phyloP scores from a whole-genome alignment of 176 grass and related monocot genomes.

The Eleusine coracana region DNA sequence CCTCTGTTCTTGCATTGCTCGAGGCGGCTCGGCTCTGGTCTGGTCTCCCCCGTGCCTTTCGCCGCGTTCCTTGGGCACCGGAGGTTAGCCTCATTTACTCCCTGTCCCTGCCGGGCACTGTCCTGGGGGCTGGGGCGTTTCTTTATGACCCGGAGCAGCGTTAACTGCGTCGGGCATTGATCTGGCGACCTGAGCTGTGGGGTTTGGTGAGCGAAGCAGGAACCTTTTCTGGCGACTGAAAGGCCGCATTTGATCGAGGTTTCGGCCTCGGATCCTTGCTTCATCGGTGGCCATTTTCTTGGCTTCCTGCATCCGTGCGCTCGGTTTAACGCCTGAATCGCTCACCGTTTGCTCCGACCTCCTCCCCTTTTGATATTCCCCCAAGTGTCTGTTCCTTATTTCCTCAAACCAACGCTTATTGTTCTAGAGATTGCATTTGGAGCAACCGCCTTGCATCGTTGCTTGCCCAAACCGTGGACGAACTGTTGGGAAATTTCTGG shows the following conservation, averaged over 20 bases:
- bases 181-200: slow-evolving; percentile 28
- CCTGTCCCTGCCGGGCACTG: slow-evolving; percentile 12
- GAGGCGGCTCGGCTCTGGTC: slow-evolving; percentile 33
- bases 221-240: neutral
- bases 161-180: slow-evolving; percentile 50
- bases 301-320: slow-evolving; percentile 7
- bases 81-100: slow-evolving; percentile 33
- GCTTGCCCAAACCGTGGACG: neutral
- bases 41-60: slow-evolving; percentile 40
- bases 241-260: slow-evolving; percentile 11
- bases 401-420: slow-evolving; percentile 7
- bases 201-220: slow-evolving; percentile 17
- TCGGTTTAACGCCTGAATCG: slow-evolving; percentile 3
- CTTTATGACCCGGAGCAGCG: slow-evolving; percentile 23
- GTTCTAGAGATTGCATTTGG: slow-evolving; percentile 3
- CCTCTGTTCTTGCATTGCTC: slow-evolving; percentile 45
- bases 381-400: neutral
- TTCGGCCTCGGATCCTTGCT: neutral
- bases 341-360: neutral
- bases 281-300: neutral
- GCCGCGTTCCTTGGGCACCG: slow-evolving; percentile 30
- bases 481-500: slow-evolving; percentile 4
- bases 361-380: neutral
- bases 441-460: neutral
- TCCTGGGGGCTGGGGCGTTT: slow-evolving; percentile 11